Evolutionary conservation across 768 basidiomycete species (phyloP).

Genomic region (Ramaria sp.): DNA sequence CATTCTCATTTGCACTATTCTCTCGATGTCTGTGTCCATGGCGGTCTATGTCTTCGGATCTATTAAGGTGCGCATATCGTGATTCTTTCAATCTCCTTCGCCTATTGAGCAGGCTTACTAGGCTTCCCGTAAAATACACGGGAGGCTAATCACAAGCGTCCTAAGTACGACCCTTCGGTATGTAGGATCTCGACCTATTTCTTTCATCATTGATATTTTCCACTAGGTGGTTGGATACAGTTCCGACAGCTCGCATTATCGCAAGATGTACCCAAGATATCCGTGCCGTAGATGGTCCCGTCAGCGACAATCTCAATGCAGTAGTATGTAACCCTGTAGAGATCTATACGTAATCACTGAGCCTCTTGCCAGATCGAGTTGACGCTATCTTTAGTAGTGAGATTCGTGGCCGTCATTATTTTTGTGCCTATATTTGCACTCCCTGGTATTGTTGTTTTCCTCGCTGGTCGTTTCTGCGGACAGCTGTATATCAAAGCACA

Average conservation of each 20-base stretch:
- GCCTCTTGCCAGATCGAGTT: neutral
- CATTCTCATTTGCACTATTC: slow-evolving; percentile 23
- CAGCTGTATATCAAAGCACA: slow-evolving; percentile 47
- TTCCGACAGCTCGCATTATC: slow-evolving; percentile 49
- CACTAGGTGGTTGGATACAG: slow-evolving; percentile 37
- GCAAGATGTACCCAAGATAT: slow-evolving; percentile 62
- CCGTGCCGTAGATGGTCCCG: slow-evolving; percentile 26
- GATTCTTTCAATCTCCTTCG: neutral
- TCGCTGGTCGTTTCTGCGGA: slow-evolving; percentile 33
- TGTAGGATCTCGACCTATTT: neutral
- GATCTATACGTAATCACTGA: neutral
- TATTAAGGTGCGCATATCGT: slow-evolving; percentile 16
- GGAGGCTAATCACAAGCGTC: slow-evolving; percentile 38
- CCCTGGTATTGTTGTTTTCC: slow-evolving; percentile 32
- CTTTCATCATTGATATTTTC: neutral
- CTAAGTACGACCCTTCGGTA: slow-evolving; percentile 42
- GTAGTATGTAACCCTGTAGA: neutral
- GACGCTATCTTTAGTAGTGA: slow-evolving; percentile 1
- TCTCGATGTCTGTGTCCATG: slow-evolving; percentile 24
- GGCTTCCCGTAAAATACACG: slow-evolving; percentile 37
- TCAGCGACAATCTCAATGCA: slow-evolving; percentile 1
- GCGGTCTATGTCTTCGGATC: slow-evolving; percentile 36
- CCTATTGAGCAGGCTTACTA: slow-evolving; percentile 10
- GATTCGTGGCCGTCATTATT: neutral
- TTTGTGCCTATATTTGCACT: slow-evolving; percentile 28